phyloP scores from a whole-genome alignment of 441 rosid genomes.

The Pelargonium fulgidum region DNA sequence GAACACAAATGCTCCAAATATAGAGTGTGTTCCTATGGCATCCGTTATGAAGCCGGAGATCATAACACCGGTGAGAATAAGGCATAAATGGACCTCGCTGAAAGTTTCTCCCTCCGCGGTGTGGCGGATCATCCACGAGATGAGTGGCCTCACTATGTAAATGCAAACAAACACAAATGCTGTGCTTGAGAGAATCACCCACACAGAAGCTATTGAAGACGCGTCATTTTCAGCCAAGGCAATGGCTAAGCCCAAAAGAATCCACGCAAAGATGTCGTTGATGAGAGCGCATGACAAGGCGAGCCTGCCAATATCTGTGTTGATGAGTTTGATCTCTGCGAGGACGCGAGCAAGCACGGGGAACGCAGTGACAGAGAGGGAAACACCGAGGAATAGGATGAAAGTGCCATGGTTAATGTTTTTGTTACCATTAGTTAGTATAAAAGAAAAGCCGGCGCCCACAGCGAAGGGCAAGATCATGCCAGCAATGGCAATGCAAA shows the following conservation, averaged over 20 bases:
- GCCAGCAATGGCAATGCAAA: conserved; percentile 60
- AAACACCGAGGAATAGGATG: conserved; percentile 76
- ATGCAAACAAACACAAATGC: conserved; percentile 49
- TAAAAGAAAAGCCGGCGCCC: conserved; percentile 39
- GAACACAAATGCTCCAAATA: conserved; percentile 87
- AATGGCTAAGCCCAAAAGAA: conserved; percentile 72
- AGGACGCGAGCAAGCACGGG: conserved; percentile 87
- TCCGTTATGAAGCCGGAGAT: conserved; percentile 89
- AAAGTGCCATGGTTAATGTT: conserved; percentile 25
- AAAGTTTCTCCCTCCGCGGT: conserved; percentile 86
- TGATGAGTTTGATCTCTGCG: conserved; percentile 82
- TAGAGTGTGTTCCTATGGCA: conserved; percentile 90
- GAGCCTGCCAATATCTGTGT: conserved; percentile 72
- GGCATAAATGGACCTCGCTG: conserved; percentile 67
- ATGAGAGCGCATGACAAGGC: conserved; percentile 91
- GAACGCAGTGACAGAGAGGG: conserved; percentile 88
- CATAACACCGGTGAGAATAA: conserved; percentile 95
- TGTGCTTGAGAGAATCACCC: conserved; percentile 59
- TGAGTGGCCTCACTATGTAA: conserved; percentile 55
- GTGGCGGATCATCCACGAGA: conserved; percentile 59
- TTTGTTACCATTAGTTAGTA: too few species aligned
- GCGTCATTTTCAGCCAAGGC: conserved; percentile 64
- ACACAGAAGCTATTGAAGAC: conserved; percentile 51
- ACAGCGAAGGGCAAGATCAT: conserved; percentile 74
- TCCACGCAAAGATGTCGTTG: conserved; percentile 87